Percentiles rank a stretch among this genome's conserved stretches.
Evolutionary conservation across 306 rosid species (phyloP).

Genomic region (Argentina anserina): DNA sequence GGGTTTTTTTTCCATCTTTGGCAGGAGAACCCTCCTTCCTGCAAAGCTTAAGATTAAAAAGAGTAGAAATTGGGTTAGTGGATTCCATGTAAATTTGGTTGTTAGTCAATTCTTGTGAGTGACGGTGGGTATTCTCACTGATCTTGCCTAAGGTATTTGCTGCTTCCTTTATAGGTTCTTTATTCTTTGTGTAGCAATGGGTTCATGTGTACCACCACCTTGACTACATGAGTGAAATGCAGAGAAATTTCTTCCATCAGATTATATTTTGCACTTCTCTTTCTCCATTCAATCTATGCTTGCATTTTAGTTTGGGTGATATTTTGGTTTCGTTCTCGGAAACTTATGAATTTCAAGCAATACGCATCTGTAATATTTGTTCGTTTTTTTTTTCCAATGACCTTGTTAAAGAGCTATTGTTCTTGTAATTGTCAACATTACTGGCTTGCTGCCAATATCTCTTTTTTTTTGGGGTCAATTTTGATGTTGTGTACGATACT

Average conservation of each 20-base stretch:
- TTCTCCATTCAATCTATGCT: neutral
- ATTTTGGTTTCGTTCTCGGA: neutral
- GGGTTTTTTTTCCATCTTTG: conserved; percentile 73
- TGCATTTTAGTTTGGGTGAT: neutral
- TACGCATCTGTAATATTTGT: neutral
- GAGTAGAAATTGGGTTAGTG: conserved; percentile 48
- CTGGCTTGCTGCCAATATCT: neutral
- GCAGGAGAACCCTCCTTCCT: conserved; percentile 64
- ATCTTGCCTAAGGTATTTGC: conserved; percentile 27
- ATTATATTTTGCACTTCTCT: neutral
- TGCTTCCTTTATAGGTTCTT: neutral
- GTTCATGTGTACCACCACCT: conserved; percentile 42
- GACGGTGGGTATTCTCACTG: conserved; percentile 40
- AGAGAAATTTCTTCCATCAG: neutral
- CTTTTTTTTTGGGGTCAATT: neutral
- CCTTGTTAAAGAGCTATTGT: neutral
- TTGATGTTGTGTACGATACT: neutral
- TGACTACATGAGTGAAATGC: conserved; percentile 64
- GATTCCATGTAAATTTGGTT: conserved; percentile 56
- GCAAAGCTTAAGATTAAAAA: conserved; percentile 33
- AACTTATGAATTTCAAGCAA: neutral
- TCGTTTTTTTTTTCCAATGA: neutral
- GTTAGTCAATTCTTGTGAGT: conserved; percentile 35
- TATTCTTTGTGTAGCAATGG: conserved; percentile 44
- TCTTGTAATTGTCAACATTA: neutral